A percentile compares a stretch with the other conserved stretches of the same genome.
phyloP scores from a whole-genome alignment of 164 flowering plant species.

The Buxus sempervirens region DNA sequence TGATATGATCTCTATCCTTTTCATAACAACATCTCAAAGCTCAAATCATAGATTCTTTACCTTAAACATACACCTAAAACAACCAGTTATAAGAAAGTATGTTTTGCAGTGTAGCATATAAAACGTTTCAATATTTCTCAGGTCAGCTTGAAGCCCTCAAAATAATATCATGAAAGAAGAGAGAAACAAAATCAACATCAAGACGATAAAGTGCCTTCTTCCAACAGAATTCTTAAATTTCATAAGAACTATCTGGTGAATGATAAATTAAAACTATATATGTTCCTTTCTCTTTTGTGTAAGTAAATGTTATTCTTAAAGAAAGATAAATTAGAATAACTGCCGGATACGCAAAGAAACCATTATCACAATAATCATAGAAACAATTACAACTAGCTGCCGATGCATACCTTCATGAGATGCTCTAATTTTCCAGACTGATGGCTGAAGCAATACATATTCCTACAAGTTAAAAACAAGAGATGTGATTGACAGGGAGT shows the following conservation, averaged over 20 bases:
- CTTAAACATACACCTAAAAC: too few relatives aligned
- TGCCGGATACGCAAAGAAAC: too few relatives aligned
- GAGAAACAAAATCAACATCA: neutral
- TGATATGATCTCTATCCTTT: too few relatives aligned
- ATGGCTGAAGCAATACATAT: slow-evolving; percentile 89
- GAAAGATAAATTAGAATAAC: too few relatives aligned
- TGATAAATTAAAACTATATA: too few relatives aligned
- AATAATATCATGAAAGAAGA: neutral
- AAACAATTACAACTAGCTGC: neutral
- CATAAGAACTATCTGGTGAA: neutral
- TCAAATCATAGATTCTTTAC: too few relatives aligned
- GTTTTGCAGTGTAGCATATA: neutral
- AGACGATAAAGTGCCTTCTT: too few relatives aligned
- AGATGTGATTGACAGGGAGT: neutral
- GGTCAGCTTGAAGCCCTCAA: neutral
- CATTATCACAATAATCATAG: neutral
- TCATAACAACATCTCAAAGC: too few relatives aligned
- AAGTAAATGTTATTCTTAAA: too few relatives aligned
- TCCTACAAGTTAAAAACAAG: slow-evolving; percentile 41
- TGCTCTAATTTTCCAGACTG: slow-evolving; percentile 95
- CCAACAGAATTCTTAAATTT: neutral
- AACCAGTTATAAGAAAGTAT: neutral
- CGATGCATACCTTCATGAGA: slow-evolving; percentile 73
- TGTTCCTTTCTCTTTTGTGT: too few relatives aligned
- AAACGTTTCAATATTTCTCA: neutral